A percentile compares a stretch with the other conserved stretches of the same genome.
These are phyloP conservation scores for Kodamaea kakaduensis DNA, from an alignment of 805 yeast genomes.

Conservation along the genomic window DNA sequence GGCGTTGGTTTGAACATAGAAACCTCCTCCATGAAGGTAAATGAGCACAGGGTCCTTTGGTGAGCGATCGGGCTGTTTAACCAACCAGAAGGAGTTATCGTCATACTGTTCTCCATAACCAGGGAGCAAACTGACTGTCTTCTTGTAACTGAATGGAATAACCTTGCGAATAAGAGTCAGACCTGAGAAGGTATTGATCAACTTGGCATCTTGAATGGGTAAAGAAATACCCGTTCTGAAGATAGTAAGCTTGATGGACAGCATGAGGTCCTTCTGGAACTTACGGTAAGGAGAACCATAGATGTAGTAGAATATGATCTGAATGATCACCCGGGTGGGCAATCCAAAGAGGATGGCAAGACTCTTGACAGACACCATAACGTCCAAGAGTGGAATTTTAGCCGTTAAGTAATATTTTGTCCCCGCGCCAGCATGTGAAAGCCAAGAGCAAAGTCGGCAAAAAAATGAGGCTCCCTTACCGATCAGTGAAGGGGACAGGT, in stretches of 20 bases:
- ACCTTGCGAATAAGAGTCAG: slow-evolving; percentile 13
- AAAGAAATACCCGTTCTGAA: slow-evolving; percentile 15
- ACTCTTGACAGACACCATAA: no score
- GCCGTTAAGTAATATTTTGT: no score
- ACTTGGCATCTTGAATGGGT: slow-evolving; percentile 13
- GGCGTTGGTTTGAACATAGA: slow-evolving; percentile 26
- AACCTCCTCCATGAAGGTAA: slow-evolving; percentile 41
- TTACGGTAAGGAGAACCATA: slow-evolving; percentile 17
- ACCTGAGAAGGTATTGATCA: slow-evolving; percentile 11
- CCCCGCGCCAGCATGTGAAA: no score
- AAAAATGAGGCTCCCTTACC: no score
- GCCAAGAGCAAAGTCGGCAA: no score
- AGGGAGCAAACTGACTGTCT: slow-evolving; percentile 15
- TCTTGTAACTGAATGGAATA: slow-evolving; percentile 4
- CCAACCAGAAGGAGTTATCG: slow-evolving; percentile 32
- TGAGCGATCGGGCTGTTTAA: slow-evolving; percentile 22
- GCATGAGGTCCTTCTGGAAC: slow-evolving; percentile 11
- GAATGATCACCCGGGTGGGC: slow-evolving; percentile 15
- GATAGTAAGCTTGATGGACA: slow-evolving; percentile 14
- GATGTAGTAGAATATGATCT: slow-evolving; percentile 12
- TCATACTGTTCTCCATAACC: slow-evolving; percentile 32
- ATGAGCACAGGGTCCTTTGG: slow-evolving; percentile 29
- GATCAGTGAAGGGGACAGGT: no score
- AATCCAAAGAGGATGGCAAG: slow-evolving; percentile 13
- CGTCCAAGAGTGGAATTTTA: no score